Evolutionary conservation across 2,329 filamentous ascomycete species (phyloP), one percentile per base, ranked within the genome.

Genomic region (Colletotrichum shisoi): DNA sequence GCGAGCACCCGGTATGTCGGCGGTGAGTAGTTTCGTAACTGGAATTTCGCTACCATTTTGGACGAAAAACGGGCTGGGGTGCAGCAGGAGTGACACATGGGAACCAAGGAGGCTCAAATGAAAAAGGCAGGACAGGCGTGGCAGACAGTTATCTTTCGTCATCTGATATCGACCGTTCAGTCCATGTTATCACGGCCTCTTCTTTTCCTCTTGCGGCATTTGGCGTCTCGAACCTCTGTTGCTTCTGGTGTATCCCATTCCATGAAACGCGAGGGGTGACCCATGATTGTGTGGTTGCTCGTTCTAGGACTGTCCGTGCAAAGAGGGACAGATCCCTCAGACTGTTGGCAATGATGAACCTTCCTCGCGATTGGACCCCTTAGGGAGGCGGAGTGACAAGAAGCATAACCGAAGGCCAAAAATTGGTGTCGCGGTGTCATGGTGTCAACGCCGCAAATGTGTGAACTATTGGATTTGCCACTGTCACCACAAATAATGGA

Each of bases 11-110:
- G 54, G 51, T 68, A 65, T 40, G 65, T 68, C 42, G 65, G 65
- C 17, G 65, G 65, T 8, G 61, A 68, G 31, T 68, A 31, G 31
- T 19, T 53, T 58, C 65, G 65, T 39, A 68, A 39, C 15, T 68
- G 62, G 21, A 68, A 68, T 60, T 59, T 68, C 13, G 65, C 65
- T 13, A 65, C 56, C 65, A 68, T 68, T 40, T 64, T 65, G 56
- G 44, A 46, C 49, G 42, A 51, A 52, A 13, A 44, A 56, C 17
- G 31, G 31, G 37, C n/a, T 17, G 34, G 17, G 39, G 17, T 39
- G 49, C n/a, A 39, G 59, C 40, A 59, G 57, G 60, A 53, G 51
- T 17, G 19, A 19, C 48, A 48, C 54, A n/a, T 37, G 11, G 34
- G 53, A 12, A 39, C 34, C 46, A 5, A 45, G 11, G 54, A 24